Percentiles rank a stretch among this genome's conserved stretches.
phyloP scores from a whole-genome alignment of 352 stramenopile genomes.

The Pythium angustatum region DNA sequence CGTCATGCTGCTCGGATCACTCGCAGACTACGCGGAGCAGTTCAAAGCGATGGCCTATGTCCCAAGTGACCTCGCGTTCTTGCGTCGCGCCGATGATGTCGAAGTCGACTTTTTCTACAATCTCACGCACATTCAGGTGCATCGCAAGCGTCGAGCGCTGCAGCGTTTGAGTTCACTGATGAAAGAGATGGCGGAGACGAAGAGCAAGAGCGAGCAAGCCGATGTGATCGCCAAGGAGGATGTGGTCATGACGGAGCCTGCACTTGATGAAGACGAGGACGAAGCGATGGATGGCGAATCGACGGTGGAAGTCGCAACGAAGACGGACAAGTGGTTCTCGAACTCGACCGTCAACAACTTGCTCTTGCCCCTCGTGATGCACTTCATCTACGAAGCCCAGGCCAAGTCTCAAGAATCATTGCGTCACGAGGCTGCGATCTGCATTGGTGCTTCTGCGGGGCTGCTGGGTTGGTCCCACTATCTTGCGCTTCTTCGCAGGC shows the following conservation, averaged over 20 bases:
- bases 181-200: constrained; percentile 63
- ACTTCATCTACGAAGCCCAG: constrained; percentile 96
- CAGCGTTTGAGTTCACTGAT: constrained; percentile 90
- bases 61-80: constrained; percentile 62
- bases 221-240: neutral
- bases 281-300: constrained; percentile 27
- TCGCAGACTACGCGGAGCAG: constrained; percentile 52
- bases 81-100: constrained; percentile 82
- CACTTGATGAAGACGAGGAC: constrained; percentile 10
- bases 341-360: constrained; percentile 93
- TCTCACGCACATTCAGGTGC: constrained; percentile 97
- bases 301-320: neutral
- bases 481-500: constrained; percentile 86
- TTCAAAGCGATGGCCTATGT: constrained; percentile 56
- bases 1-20: constrained; percentile 72
- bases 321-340: constrained; percentile 47
- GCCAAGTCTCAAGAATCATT: constrained; percentile 92
- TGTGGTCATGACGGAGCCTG: constrained; percentile 11
- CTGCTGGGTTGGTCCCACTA: constrained; percentile 98
- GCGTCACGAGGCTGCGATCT: constrained; percentile 92
- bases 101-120: constrained; percentile 99
- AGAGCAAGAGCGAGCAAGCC: constrained; percentile 24
- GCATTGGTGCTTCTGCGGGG: constrained; percentile 88
- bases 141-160: constrained; percentile 93
- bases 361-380: constrained; percentile 94